phyloP scores from a whole-genome alignment of 2,329 filamentous ascomycete species.

The Epichloe scottii region DNA sequence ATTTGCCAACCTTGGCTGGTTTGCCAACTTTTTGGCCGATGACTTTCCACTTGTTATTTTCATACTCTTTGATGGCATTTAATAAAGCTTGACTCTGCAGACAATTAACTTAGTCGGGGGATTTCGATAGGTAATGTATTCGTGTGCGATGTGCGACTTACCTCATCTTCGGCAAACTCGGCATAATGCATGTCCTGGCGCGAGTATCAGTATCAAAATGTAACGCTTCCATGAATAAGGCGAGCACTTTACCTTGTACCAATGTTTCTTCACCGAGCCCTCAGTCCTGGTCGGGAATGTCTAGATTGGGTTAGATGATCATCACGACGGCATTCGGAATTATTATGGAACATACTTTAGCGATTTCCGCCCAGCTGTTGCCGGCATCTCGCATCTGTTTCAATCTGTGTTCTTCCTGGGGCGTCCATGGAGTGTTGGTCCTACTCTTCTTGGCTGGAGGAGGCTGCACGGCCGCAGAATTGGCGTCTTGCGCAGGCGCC shows the following conservation, averaged over 20 bases:
- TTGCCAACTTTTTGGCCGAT: constrained; percentile 97
- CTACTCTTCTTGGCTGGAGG: constrained; percentile 77
- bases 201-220: not conserved
- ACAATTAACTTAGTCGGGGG: constrained; percentile 7
- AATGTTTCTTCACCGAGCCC: constrained; percentile 98
- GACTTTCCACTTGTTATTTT: constrained; percentile 96
- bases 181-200: constrained; percentile 94
- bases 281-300: constrained; percentile 89
- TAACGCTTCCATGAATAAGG: not conserved
- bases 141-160: constrained; percentile 25
- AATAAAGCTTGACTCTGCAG: constrained; percentile 63
- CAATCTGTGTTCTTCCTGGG: constrained; percentile 79
- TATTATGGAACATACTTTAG: constrained; percentile 61
- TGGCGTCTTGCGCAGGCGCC: constrained; percentile 19
- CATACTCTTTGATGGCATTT: constrained; percentile 95
- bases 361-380: constrained; percentile 95
- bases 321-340: not conserved
- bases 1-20: constrained; percentile 59
- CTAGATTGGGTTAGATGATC: constrained; percentile 28
- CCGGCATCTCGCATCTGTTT: constrained; percentile 91
- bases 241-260: constrained; percentile 74
- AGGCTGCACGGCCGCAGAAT: constrained; percentile 21
- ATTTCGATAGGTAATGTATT: not conserved
- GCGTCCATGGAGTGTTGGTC: constrained; percentile 98
- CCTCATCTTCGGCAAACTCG: constrained; percentile 95